Evolutionary conservation across 768 basidiomycete genomes (phyloP), one percentile per base, ranked within the genome.

Genomic region (Paxillus ammoniavirescens): DNA sequence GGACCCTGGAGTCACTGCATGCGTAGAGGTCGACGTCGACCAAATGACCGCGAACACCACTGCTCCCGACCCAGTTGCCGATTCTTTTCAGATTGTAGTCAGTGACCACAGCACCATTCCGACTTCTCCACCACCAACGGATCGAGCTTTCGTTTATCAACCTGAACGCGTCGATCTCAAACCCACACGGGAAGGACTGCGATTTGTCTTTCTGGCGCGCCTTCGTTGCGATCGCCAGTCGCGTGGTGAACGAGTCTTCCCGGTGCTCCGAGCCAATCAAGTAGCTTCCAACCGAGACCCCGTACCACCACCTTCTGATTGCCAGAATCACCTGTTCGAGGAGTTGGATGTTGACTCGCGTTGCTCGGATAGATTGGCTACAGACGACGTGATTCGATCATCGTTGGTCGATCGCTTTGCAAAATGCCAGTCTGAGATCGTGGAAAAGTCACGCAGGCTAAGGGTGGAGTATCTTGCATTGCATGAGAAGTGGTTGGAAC

Each of bases 401-500:
- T 77, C 78, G 30, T 72, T 91, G 40, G 71, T 76, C 40, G 74
- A 78, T 54, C 80, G 76, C 54, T 82, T 91, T 59, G 73, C 73
- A 30, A 72, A 77, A 59, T 81, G 81, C 7, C 77, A 84, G 58
- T 71, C 71, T 5, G 66, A 72, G 45, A 66, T 85, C 28, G 65
- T 74, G 23, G 77, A 75, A 50, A 92, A 92, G 70, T 69, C 78
- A 17, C 64, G 77, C 38, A 74, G 69, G 17, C 73, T 94, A 28
- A 79, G 79, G 44, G 75, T 75, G 53, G 82, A 93, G 65, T 94
- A 96, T 65, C 62, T 83, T 49, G 63, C 70, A 13, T 74, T 89
- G 45, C 86, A 95, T 61, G 79, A 82, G 58, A 77, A 80, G 43
- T 96, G 93, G 93, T 53, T 82, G 28, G 76, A 75, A 2, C 87